These are phyloP conservation scores for Parastagonospora nodorum DNA, from an alignment of 2,329 filamentous ascomycete genomes.

Conservation along the genomic window DNA sequence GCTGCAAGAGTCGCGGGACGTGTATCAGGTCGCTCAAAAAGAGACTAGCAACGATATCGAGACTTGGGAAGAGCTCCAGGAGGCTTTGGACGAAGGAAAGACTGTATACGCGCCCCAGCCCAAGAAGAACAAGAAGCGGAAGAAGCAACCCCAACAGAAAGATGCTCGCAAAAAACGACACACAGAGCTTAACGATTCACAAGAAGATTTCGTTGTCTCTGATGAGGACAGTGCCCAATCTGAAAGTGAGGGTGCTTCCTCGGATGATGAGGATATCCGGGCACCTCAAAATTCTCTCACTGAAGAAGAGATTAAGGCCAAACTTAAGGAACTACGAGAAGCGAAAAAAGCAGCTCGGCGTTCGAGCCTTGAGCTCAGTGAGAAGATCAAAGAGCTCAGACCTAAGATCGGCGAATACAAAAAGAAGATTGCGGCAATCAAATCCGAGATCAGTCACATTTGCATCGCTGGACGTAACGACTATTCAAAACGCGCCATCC, in stretches of 20 bases:
- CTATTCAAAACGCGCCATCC: slow-evolving; percentile 61
- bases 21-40: slow-evolving; percentile 41
- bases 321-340: slow-evolving; percentile 51
- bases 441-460: slow-evolving; percentile 43
- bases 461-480: slow-evolving; percentile 63
- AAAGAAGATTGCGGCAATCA: slow-evolving; percentile 34
- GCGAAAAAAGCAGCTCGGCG: slow-evolving; percentile 50
- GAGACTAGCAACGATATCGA: slow-evolving; percentile 52
- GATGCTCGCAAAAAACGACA: slow-evolving; percentile 23
- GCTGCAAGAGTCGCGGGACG: slow-evolving; percentile 41
- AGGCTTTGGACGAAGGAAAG: slow-evolving; percentile 48
- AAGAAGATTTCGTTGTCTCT: slow-evolving; percentile 20
- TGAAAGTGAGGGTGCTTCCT: slow-evolving; percentile 30
- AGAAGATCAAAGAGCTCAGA: slow-evolving; percentile 38
- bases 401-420: slow-evolving; percentile 35
- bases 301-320: slow-evolving; percentile 46
- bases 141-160: neutral
- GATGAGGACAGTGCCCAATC: slow-evolving; percentile 27
- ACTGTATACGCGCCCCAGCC: slow-evolving; percentile 48
- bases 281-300: slow-evolving; percentile 47
- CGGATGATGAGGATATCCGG: slow-evolving; percentile 21
- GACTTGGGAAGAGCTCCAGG: slow-evolving; percentile 50
- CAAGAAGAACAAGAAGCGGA: slow-evolving; percentile 51
- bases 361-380: slow-evolving; percentile 33
- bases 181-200: slow-evolving; percentile 14